Evolutionary conservation across 352 stramenopile genomes (phyloP).

Genomic region (Phytophthora ramorum): DNA sequence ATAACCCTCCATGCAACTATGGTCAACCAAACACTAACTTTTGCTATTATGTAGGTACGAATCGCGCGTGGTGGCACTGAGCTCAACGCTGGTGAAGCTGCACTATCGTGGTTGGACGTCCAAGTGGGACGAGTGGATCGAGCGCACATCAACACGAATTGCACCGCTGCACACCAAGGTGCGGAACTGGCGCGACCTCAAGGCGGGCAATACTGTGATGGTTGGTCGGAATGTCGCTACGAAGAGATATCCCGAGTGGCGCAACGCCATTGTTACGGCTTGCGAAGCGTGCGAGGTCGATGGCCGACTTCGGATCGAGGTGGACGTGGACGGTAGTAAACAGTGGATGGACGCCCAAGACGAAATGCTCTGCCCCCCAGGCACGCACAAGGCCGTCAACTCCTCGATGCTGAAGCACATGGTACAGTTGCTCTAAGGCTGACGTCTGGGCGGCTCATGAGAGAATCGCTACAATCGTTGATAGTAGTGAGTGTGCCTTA

Average conservation of each 20-base stretch:
- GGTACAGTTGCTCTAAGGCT: slow-evolving; percentile 12
- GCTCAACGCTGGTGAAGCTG: slow-evolving; percentile 81
- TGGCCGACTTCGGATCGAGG: slow-evolving; percentile 45
- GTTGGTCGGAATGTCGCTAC: slow-evolving; percentile 39
- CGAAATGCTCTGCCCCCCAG: slow-evolving; percentile 61
- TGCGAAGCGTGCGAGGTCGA: slow-evolving; percentile 38
- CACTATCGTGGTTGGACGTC: slow-evolving; percentile 97
- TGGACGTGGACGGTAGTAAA: slow-evolving; percentile 41
- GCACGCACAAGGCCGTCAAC: slow-evolving; percentile 66
- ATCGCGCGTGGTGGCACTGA: slow-evolving; percentile 55
- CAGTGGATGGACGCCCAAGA: slow-evolving; percentile 71
- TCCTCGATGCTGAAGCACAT: slow-evolving; percentile 36
- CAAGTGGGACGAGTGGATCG: slow-evolving; percentile 97
- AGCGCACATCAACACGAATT: slow-evolving; percentile 89
- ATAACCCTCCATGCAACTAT: background rate
- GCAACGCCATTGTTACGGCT: slow-evolving; percentile 49
- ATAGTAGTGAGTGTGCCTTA: background rate
- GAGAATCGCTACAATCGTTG: slow-evolving; percentile 1
- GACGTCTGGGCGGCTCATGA: background rate
- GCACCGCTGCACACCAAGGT: slow-evolving; percentile 92
- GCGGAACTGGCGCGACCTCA: slow-evolving; percentile 70
- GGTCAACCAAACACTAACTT: slow-evolving; percentile 1
- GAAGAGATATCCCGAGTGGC: slow-evolving; percentile 64
- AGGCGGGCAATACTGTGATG: slow-evolving; percentile 58
- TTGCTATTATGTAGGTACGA: slow-evolving; percentile 53